Evolutionary conservation across 1,284 basidiomycete species (phyloP).

Genomic region (Malassezia arunalokei): DNA sequence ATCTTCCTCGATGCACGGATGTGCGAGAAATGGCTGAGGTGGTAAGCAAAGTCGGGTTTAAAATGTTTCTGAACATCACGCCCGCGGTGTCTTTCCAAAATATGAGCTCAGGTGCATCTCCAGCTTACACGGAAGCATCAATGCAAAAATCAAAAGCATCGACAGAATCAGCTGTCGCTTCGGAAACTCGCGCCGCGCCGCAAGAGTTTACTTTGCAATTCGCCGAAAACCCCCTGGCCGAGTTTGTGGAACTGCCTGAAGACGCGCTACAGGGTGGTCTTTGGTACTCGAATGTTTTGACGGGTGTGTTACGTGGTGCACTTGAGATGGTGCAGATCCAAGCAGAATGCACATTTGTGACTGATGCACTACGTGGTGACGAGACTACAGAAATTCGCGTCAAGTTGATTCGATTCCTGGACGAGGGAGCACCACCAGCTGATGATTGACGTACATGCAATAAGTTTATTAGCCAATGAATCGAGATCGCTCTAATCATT

Average conservation of each 20-base stretch:
- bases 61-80: constrained; percentile 87
- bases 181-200: not conserved
- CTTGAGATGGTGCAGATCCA: constrained; percentile 99
- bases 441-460: constrained; percentile 36
- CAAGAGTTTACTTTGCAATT: constrained; percentile 66
- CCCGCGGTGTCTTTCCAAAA: constrained; percentile 62
- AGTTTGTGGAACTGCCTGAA: constrained; percentile 91
- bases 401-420: constrained; percentile 73
- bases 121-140: not conserved
- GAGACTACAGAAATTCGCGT: constrained; percentile 89
- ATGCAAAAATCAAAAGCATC: not conserved
- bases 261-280: constrained; percentile 62
- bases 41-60: constrained; percentile 67
- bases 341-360: constrained; percentile 76
- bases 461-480: not conserved
- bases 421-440: constrained; percentile 61
- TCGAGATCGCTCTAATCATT: not conserved
- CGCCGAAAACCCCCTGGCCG: constrained; percentile 90
- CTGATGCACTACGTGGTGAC: constrained; percentile 80
- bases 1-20: constrained; percentile 59
- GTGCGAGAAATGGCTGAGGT: constrained; percentile 67
- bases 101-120: not conserved
- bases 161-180: not conserved
- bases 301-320: constrained; percentile 81
- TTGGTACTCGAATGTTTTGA: constrained; percentile 92